Evolutionary conservation across 2,329 filamentous ascomycete genomes (phyloP), one percentile per base, ranked within the genome.

Genomic region (Ceratocystis colombiana): DNA sequence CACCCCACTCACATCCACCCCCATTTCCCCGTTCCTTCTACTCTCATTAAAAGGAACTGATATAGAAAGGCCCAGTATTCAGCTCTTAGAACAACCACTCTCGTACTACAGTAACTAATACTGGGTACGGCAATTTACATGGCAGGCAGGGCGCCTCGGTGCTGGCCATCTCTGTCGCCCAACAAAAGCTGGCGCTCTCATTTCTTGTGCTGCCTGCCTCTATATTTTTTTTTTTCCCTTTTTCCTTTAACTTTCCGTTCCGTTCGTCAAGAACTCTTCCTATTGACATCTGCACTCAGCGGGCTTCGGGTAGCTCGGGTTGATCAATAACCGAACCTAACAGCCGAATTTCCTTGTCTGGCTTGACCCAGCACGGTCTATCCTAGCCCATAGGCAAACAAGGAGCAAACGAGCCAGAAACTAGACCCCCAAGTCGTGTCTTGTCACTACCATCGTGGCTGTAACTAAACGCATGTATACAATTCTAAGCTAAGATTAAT

Each of bases 31-130:
- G 25, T 25, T 12, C 50, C 50, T 25, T 25, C 22, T 15, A 15
- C 22, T 5, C 50, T 33, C 53, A 59, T 59, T 59, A 59, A 59
- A 59, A 59, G 53, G 53, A 59, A 59, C 53, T 37, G 12, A 33
- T 59, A 59, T 59, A 59, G 48, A 25, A 53, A 53, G 53, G 46
- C 46, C 53, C 53, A 37, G 33, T 37, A 15, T 59, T 59, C 53
- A 59, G 53, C 53, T 59, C 53, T 37, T 30, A 25, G 25, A 59
- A 7, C 53, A 33, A 59, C 28, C 2, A 33, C 53, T 17, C 25
- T 25, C 48, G 20, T 53, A 53, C 48, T 53, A 25, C 48, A 22
- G 48, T 53, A 53, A 53, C 25, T 15, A 15, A 53, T 12, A 12
- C 48, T 20, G n/a, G 48, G 48, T 53, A 53, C 48, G 48, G 48